Conservation (phyloP, 148 eudicot species). For the Rhododendron simsii region DNA sequence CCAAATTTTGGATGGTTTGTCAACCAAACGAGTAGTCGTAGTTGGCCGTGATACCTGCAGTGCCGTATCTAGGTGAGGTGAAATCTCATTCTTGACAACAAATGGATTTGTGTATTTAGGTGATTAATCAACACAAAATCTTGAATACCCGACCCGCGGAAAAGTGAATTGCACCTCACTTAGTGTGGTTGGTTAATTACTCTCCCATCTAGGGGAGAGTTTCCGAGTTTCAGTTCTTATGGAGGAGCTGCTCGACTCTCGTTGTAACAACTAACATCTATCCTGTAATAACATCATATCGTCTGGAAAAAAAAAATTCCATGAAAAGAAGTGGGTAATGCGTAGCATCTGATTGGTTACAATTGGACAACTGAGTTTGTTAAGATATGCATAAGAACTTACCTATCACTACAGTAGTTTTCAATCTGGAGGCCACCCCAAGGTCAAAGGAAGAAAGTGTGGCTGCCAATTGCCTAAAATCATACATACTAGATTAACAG, state of each 20-base stretch:
- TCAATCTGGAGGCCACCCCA: background rate
- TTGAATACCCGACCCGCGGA: too few relatives aligned
- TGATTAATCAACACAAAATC: background rate
- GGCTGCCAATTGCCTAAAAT: background rate
- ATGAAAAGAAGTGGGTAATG: too few relatives aligned
- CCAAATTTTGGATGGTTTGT: background rate
- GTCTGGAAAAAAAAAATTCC: too few relatives aligned
- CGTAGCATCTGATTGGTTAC: background rate
- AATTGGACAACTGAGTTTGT: background rate
- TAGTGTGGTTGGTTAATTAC: too few relatives aligned
- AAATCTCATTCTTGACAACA: background rate
- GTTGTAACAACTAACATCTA: too few relatives aligned
- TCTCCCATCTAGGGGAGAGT: too few relatives aligned
- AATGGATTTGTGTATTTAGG: background rate
- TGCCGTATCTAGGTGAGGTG: background rate
- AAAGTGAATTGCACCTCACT: too few relatives aligned
- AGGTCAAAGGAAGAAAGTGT: conserved; percentile 3
- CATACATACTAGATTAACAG: background rate
- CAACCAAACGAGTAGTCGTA: background rate
- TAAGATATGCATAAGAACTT: background rate
- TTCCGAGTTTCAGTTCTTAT: too few relatives aligned
- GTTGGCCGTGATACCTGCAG: background rate
- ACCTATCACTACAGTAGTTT: background rate
- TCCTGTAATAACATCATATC: too few relatives aligned
- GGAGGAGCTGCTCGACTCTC: too few relatives aligned